phyloP scores from a whole-genome alignment of 1,139 yeast genomes.

The Taphrina pruni region DNA sequence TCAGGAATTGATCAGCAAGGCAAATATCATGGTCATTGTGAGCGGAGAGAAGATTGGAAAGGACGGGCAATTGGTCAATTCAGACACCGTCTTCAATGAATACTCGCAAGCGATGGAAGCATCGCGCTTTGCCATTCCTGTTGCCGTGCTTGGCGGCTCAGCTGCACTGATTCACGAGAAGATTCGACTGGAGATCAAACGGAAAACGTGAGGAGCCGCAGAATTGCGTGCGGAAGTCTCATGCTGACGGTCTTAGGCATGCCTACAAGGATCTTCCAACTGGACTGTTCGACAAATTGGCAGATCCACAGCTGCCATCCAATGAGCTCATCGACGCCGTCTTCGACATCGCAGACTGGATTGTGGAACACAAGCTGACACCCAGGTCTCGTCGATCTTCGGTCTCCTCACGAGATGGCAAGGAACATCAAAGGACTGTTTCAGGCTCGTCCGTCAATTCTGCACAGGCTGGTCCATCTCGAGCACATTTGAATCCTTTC shows the following conservation, averaged over 20 bases:
- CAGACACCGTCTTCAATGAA: conserved; percentile 32
- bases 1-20: conserved; percentile 33
- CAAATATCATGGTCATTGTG: conserved; percentile 30
- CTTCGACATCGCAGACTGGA: conserved; percentile 28
- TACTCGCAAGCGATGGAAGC: conserved; percentile 21
- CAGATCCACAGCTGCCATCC: background rate
- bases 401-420: conserved; percentile 17
- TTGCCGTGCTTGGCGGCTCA: conserved; percentile 30
- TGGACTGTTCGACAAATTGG: conserved; percentile 32
- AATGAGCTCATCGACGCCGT: conserved; percentile 19
- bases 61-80: conserved; percentile 24
- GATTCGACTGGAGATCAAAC: conserved; percentile 18
- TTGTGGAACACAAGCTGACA: conserved; percentile 26
- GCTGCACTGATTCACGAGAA: conserved; percentile 19
- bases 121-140: conserved; percentile 27
- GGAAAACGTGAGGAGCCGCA: background rate
- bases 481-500: conserved; percentile 9
- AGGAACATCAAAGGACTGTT: conserved; percentile 10
- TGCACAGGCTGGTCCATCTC: background rate
- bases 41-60: conserved; percentile 28
- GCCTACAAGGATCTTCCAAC: conserved; percentile 25
- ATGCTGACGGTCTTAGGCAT: conserved; percentile 19
- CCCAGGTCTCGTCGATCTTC: conserved; percentile 23
- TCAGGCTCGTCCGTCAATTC: conserved; percentile 8
- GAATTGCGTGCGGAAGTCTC: too few species aligned